Evolutionary conservation across 345 rosid species (phyloP).

Genomic region (Stellera chamaejasme): DNA sequence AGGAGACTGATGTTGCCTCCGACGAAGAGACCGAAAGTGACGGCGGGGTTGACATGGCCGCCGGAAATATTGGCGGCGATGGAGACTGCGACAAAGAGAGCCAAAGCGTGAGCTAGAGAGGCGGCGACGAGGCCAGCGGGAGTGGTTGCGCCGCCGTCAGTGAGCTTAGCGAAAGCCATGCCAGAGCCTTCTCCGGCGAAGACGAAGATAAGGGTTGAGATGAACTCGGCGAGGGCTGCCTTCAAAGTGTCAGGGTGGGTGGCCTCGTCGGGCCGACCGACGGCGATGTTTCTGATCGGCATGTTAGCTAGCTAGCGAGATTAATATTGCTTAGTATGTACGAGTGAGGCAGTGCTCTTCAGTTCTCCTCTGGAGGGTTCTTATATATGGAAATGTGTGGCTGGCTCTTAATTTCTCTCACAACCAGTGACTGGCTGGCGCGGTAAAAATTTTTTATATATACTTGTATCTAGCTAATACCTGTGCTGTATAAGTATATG

Average conservation of each 20-base stretch:
- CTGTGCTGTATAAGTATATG: no score
- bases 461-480: no score
- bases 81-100: conserved; percentile 69
- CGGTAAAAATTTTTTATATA: no score
- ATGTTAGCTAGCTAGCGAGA: conserved; percentile 26
- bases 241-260: conserved; percentile 58
- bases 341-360: conserved; percentile 11
- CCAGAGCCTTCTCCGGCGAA: conserved; percentile 93
- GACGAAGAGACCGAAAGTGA: conserved; percentile 77
- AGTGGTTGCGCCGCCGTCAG: conserved; percentile 52
- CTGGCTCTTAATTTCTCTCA: neutral
- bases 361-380: neutral
- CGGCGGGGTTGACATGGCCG: conserved; percentile 92
- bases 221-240: conserved; percentile 87
- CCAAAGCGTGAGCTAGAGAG: conserved; percentile 71
- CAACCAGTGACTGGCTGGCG: conserved; percentile 10
- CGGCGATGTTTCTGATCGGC: conserved; percentile 85
- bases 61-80: conserved; percentile 86
- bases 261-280: conserved; percentile 63
- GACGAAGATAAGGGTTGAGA: conserved; percentile 73
- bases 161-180: conserved; percentile 87
- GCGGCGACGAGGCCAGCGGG: conserved; percentile 83
- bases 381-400: conserved; percentile 24
- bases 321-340: neutral
- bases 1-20: conserved; percentile 86